Evolutionary conservation across 257 asterid species (phyloP), one percentile per base, ranked within the genome.

Genomic region (Euphrasia confusa): DNA sequence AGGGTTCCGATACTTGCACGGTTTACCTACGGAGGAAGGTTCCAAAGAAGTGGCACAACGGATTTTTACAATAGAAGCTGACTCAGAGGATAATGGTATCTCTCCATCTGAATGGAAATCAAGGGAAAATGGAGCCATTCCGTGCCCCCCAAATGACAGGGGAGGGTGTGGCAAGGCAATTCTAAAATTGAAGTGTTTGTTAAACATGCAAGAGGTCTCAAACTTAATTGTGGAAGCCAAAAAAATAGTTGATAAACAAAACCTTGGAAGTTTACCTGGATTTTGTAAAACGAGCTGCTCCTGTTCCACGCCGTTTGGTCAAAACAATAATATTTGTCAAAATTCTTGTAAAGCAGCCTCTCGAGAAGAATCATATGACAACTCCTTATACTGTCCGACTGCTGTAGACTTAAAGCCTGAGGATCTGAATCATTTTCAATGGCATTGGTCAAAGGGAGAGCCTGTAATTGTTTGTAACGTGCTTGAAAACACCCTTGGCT

Each of bases 401-500:
- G 89, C 87, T 33, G 67, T 68, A 32, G 87, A 81, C 48, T 47
- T 82, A 15, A 45, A 60, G 26, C 75, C 52, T 28, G 79, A 58
- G 33, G 84, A 83, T 70, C 55, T 76, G 69, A 76, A 70, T 68
- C 89, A 88, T 74, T 85, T 88, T 60, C 84, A 70, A 54, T 58
- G 64, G 64, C 94, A 84, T 68, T 83, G 90, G 94, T 48, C 56
- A 21, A 81, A 66, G 72, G 87, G 91, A 1, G 86, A 88, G 63
- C 96, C 94, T 1, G 79, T 84, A n/a, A 70, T 88, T 35, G 94
- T 83, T 15, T 77, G 79, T 58, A 65, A 81, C 60, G 86, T 83
- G 67, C 87, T 81, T 50, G 84, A 64, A 42, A 80, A 74, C 10
- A 82, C 88, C 11, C 69, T 57, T 39, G 96, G 91, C 47, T 64